Conservation (phyloP, 352 stramenopile genomes). For the Phytophthora cryptogea region DNA sequence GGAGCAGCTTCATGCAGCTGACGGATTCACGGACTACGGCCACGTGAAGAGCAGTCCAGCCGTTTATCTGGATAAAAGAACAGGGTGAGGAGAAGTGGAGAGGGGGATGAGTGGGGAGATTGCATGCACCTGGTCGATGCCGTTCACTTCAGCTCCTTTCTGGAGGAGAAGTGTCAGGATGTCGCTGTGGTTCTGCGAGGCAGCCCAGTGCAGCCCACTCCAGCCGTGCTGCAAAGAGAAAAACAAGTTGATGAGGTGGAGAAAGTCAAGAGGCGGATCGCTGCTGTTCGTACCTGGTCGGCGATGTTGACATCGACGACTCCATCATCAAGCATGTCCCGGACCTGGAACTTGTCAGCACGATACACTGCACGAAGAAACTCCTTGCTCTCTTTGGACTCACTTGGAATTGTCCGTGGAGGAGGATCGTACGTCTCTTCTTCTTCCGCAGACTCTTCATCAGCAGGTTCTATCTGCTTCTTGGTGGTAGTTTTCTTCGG, state of each 20-base stretch:
- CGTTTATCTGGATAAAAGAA: conserved; percentile 45
- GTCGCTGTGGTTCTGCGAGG: conserved; percentile 62
- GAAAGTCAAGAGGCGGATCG: background rate
- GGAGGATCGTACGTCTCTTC: conserved; percentile 27
- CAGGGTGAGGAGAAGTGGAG: background rate
- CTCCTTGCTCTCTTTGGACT: conserved; percentile 56
- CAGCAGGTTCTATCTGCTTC: conserved; percentile 16
- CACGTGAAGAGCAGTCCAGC: conserved; percentile 74
- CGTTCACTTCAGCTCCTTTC: conserved; percentile 48
- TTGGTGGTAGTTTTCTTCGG: conserved; percentile 16
- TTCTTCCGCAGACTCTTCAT: conserved; percentile 24
- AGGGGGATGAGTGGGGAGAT: background rate
- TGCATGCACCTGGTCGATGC: conserved; percentile 55
- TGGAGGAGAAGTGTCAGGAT: conserved; percentile 56
- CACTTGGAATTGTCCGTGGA: conserved; percentile 52
- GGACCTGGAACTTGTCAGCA: conserved; percentile 53
- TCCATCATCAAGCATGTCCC: conserved; percentile 53
- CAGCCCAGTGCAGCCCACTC: conserved; percentile 79
- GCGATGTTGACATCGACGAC: conserved; percentile 52
- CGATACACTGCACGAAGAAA: conserved; percentile 71
- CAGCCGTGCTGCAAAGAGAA: conserved; percentile 59
- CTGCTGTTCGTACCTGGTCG: conserved; percentile 52
- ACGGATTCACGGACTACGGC: conserved; percentile 56
- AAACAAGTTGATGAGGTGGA: conserved; percentile 3
- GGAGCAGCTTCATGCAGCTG: conserved; percentile 50